Evolutionary conservation across 192 early-diverging fungal genomes (phyloP).

Genomic region (Podila horticola): DNA sequence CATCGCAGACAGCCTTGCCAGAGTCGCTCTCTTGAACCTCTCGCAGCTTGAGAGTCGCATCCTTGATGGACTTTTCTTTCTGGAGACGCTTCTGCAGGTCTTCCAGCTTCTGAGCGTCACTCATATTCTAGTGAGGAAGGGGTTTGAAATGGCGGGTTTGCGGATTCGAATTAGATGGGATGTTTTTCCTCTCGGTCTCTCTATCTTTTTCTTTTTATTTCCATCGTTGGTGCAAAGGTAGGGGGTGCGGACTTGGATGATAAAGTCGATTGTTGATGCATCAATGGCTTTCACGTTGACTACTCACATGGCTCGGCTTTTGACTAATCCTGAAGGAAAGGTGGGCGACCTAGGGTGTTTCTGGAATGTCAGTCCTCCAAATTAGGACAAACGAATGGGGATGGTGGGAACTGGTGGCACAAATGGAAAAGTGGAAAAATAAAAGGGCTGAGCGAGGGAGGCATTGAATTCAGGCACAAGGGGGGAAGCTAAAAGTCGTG

Average conservation of each 20-base stretch:
- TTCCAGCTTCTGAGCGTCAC: constrained; percentile 42
- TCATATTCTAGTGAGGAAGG: constrained; percentile 9
- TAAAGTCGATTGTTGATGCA: too few species aligned
- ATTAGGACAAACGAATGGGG: not conserved
- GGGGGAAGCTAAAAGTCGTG: too few species aligned
- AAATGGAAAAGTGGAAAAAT: not conserved
- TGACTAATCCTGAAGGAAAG: not conserved
- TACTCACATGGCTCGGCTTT: too few species aligned
- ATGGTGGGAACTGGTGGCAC: not conserved
- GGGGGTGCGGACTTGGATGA: too few species aligned
- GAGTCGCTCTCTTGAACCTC: constrained; percentile 44
- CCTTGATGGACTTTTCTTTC: constrained; percentile 40
- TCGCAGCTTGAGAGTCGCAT: constrained; percentile 44
- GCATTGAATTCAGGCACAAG: too few species aligned
- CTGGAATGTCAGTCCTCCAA: constrained; percentile 2
- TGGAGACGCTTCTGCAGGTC: constrained; percentile 42
- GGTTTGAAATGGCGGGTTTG: not conserved
- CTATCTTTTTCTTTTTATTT: too few species aligned
- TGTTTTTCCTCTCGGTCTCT: too few species aligned
- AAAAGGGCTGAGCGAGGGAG: not conserved
- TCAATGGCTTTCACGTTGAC: too few species aligned
- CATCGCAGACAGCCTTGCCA: constrained; percentile 73
- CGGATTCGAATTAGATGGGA: too few species aligned
- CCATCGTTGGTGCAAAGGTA: too few species aligned
- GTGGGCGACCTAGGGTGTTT: not conserved